These are phyloP conservation scores for Parsonsia alboflavescens DNA, from an alignment of 257 asterid genomes.

Conservation along the genomic window DNA sequence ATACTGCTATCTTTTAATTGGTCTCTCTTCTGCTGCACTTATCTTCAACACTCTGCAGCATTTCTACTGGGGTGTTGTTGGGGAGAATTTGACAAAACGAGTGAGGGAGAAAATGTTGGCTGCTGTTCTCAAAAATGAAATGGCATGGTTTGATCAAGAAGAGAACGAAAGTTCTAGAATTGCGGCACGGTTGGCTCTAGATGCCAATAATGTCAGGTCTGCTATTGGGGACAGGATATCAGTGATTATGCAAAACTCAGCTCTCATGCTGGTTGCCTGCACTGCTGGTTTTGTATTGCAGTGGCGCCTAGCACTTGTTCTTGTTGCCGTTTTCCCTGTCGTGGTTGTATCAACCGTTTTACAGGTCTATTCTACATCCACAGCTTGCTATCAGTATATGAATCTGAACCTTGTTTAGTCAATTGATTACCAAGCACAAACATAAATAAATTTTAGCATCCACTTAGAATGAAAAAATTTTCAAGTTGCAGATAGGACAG, in stretches of 20 bases:
- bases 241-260: conserved; percentile 89
- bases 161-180: conserved; percentile 84
- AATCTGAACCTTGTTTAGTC: background rate
- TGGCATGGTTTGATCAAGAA: conserved; percentile 95
- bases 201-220: conserved; percentile 82
- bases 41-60: conserved; percentile 84
- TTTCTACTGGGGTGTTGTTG: conserved; percentile 88
- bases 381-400: background rate
- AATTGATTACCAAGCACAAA: background rate
- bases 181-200: conserved; percentile 83
- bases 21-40: conserved; percentile 87
- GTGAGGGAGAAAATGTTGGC: conserved; percentile 80
- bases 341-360: conserved; percentile 89
- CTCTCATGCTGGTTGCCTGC: conserved; percentile 93
- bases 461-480: background rate
- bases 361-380: conserved; percentile 43
- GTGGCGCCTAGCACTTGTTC: conserved; percentile 94
- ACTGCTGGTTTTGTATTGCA: conserved; percentile 92
- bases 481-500: background rate
- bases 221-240: conserved; percentile 93
- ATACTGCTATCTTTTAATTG: conserved; percentile 82
- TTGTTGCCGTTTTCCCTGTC: conserved; percentile 76
- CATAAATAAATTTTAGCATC: background rate
- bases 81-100: conserved; percentile 76
- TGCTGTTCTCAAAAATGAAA: conserved; percentile 76